These are phyloP conservation scores for Fusarium sp. DNA, from an alignment of 2,329 filamentous ascomycete genomes.

Conservation along the genomic window DNA sequence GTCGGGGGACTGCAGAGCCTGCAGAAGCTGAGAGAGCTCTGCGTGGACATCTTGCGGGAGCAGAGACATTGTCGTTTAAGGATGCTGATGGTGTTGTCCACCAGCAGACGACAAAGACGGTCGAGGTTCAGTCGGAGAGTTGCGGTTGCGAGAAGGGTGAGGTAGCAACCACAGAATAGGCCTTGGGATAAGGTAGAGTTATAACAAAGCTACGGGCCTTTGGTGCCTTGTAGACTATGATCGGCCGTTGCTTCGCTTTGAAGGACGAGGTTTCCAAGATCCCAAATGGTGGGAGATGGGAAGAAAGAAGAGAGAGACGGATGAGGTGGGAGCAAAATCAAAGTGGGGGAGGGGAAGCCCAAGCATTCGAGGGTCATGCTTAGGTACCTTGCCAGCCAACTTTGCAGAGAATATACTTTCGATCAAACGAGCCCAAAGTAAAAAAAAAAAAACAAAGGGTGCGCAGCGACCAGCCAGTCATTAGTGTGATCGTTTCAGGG, in stretches of 20 bases:
- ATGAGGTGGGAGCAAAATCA: conserved; percentile 39
- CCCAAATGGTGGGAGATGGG: conserved; percentile 40
- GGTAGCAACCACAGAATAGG: conserved; percentile 1
- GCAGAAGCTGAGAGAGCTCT: conserved; percentile 86
- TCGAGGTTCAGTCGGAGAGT: conserved; percentile 21
- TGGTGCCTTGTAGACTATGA: conserved; percentile 34
- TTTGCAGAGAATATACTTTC: conserved; percentile 26
- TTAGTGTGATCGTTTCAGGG: conserved; percentile 30
- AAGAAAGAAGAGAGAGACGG: conserved; percentile 43
- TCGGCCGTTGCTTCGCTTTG: conserved; percentile 29
- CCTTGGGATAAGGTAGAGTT: background rate
- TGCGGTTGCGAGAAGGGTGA: background rate
- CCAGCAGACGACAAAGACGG: conserved; percentile 43
- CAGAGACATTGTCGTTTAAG: conserved; percentile 74
- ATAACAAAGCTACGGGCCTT: conserved; percentile 36
- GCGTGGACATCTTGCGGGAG: conserved; percentile 85
- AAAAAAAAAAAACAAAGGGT: conserved; percentile 38
- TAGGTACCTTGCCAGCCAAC: conserved; percentile 15
- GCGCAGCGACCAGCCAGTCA: conserved; percentile 27
- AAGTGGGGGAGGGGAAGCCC: conserved; percentile 45
- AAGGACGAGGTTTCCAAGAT: conserved; percentile 41
- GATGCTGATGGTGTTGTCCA: conserved; percentile 47
- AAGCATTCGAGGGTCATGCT: conserved; percentile 23
- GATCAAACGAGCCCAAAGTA: conserved; percentile 23
- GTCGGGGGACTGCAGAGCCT: conserved; percentile 88